A percentile compares a stretch with the other conserved stretches of the same genome.
Evolutionary conservation across 257 asterid genomes (phyloP).

Genomic region (Catharanthus roseus): DNA sequence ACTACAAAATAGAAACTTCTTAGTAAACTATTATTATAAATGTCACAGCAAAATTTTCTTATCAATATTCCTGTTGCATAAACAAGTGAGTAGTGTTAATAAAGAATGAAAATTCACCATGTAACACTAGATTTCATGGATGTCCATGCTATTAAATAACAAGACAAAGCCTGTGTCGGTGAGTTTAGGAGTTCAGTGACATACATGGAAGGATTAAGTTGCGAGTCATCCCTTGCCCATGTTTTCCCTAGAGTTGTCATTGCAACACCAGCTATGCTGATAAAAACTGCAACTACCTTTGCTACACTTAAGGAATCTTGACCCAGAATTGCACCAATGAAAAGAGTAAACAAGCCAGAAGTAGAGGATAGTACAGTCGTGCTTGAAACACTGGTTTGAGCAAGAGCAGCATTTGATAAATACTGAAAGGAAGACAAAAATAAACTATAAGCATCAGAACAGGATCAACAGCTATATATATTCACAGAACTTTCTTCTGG

Average conservation of each 20-base stretch:
- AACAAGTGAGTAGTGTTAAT: not conserved
- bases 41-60: not conserved
- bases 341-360: slow-evolving; percentile 93
- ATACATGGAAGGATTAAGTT: slow-evolving; percentile 57
- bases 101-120: not conserved
- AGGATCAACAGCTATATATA: not conserved
- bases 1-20: not conserved
- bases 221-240: slow-evolving; percentile 88
- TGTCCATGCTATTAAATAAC: not conserved
- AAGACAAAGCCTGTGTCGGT: slow-evolving; percentile 6
- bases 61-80: not conserved
- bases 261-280: slow-evolving; percentile 86
- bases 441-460: slow-evolving; percentile 8
- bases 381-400: slow-evolving; percentile 98
- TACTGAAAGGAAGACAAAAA: slow-evolving; percentile 43
- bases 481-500: too few relatives aligned
- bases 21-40: not conserved
- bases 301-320: slow-evolving; percentile 77
- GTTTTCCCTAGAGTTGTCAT: slow-evolving; percentile 97
- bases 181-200: slow-evolving; percentile 20
- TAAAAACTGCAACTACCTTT: slow-evolving; percentile 81
- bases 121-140: not conserved
- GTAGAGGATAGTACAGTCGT: slow-evolving; percentile 96
- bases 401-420: slow-evolving; percentile 93
- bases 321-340: slow-evolving; percentile 84